Evolutionary conservation across 2,329 filamentous ascomycete species (phyloP), one percentile per base, ranked within the genome.

Genomic region (Sporothrix inflata): DNA sequence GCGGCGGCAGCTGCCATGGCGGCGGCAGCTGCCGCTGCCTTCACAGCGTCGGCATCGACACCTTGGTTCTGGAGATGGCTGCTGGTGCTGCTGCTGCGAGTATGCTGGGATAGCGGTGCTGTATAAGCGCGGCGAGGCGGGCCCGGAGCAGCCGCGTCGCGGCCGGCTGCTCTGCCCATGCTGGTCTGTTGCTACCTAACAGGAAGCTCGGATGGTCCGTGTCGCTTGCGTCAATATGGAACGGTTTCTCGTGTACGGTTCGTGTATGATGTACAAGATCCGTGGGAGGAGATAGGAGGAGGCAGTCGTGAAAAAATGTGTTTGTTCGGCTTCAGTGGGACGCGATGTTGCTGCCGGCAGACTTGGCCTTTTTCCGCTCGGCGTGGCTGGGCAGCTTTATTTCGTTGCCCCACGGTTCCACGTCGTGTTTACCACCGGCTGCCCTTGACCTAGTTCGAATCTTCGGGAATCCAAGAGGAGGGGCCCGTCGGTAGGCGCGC

Each of bases 1-100:
- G 74, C 74, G 4, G 74, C 74, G 8, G 73, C 74, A n/a, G 70
- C 71, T 38, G 71, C 74, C 1, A 66, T 66, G 3, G 68, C 68
- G 1, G 74, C 71, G 16, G 68, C 72, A 3, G 60, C 70, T n/a
- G 69, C 63, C 8, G 60, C 70, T 14, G 69, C 63, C 16, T 68
- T 63, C 24, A 72, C 67, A 27, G 69, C 66, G 5, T 71, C 57
- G 21, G 70, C 65, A 60, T 72, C 71, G 9, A 40, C 21, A 3
- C 30, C 24, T 11, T 66, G 63, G 65, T 53, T 72, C 27, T 69
- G 49, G 55, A 53, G 57, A 27, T 57, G 57, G 27, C 60, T 70
- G 30, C 40, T 68, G 42, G 51, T 51, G 38, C 69, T 72, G 51
- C n/a, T 57, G 47, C 61, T 70, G 34, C 53, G 55, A 11, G 55